Base-by-base conservation (phyloP, 495 filamentous ascomycete genomes). In the Lasiosphaeria hispida region DNA sequence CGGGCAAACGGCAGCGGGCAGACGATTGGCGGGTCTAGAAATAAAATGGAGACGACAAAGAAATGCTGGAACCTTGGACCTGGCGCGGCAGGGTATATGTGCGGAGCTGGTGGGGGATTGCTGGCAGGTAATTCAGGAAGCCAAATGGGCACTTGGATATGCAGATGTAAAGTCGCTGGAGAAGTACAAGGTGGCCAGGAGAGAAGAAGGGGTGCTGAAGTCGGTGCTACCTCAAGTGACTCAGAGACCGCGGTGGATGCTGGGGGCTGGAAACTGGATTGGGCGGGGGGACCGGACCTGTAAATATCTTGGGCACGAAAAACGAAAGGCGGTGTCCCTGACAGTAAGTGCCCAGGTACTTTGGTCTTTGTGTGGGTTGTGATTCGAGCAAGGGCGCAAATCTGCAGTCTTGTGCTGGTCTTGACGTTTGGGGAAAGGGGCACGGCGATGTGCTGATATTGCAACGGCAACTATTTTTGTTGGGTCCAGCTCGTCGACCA, bases 381-480 rank as follows among this genome's bases (percentile, higher is more conserved):
- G 47, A 41, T 50, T 57, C 55, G 55, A 40, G 30, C 45, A 50
- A 23, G 42, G 33, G 23, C 52, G 38, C 52, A 41, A 42, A 8
- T 38, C 8, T 10, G 17, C 39, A 30, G 23, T 5, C 5, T 30
- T 30, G 38, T 55, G 53, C 53, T n/a, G 47, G 37, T 38, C 23
- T 19, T 33, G 40, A 36, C 53, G 40, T 55, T 55, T 55, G 19
- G 38, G 53, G 53, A 55, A 55, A 55, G 30, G 41, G 11, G 53
- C 40, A 36, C 53, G 40, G 53, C 23, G 53, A 55, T 13, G 14
- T 40, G 23, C 47, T 10, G 17, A 37, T 38, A 34, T 43, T 55
- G 53, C 42, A n/a, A 10, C 34, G 47, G 53, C 42, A n/a, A 10
- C 34, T n/a, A 18, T 36, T 10, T 17, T 56, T 41, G 45, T 11